Conservation (phyloP, 306 rosid genomes). For the Cicer pinnatifidum region DNA sequence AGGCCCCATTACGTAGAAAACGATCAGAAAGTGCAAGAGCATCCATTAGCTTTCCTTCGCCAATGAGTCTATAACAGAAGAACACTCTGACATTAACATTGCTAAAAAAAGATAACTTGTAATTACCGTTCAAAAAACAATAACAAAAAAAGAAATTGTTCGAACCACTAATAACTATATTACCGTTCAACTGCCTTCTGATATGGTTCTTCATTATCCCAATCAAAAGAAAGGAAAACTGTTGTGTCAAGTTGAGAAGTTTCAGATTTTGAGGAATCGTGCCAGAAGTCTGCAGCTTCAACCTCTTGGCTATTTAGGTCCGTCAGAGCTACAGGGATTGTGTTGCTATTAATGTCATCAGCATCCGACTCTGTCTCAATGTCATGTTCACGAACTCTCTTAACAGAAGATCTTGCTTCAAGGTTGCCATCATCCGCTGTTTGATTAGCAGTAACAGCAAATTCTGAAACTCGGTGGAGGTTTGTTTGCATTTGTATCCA, state of each 20-base stretch:
- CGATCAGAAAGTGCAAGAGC: conserved; percentile 99
- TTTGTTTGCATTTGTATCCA: conserved; percentile 99
- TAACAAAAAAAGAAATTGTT: conserved; percentile 6
- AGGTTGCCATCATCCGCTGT: conserved; percentile 55
- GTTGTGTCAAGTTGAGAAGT: conserved; percentile 74
- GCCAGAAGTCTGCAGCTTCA: conserved; percentile 64
- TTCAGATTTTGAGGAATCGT: conserved; percentile 68
- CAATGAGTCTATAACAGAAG: conserved; percentile 66
- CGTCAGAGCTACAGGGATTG: conserved; percentile 58
- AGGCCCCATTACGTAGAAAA: conserved; percentile 92
- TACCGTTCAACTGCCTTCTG: conserved; percentile 92
- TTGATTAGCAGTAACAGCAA: conserved; percentile 79
- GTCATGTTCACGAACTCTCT: conserved; percentile 85
- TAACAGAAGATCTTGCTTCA: conserved; percentile 75
- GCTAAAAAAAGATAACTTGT: conserved; percentile 34
- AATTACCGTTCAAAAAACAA: conserved; percentile 3
- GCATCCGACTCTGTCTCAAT: conserved; percentile 83
- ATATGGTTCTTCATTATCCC: conserved; percentile 96
- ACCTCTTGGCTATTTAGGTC: conserved; percentile 59
- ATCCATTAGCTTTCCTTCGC: conserved; percentile 90
- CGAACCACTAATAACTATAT: conserved; percentile 38
- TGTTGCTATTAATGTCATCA: conserved; percentile 72
- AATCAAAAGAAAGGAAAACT: conserved; percentile 87
- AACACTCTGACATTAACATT: conserved; percentile 33
- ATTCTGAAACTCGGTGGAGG: conserved; percentile 95